phyloP scores from a whole-genome alignment of 225 moss, liverwort and hornwort genomes.

The Physcomitrium patens region DNA sequence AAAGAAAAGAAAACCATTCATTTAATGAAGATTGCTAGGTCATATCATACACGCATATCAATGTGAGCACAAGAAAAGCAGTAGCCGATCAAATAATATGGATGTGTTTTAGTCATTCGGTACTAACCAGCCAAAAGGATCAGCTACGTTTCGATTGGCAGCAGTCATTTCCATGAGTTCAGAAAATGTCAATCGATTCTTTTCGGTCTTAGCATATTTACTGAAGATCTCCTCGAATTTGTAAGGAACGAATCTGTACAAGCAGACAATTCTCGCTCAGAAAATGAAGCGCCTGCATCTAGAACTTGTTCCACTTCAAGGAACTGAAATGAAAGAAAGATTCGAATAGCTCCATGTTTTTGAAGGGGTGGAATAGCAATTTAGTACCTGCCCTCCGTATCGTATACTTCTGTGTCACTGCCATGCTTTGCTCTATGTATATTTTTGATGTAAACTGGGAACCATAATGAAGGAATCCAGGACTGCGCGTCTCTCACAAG shows the following conservation, averaged over 20 bases:
- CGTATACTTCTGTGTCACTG: constrained; percentile 71
- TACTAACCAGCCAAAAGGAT: constrained; percentile 72
- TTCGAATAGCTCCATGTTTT: not conserved
- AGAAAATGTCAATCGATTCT: constrained; percentile 41
- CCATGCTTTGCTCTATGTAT: constrained; percentile 74
- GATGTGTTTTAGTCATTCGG: not conserved
- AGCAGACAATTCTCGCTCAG: too few relatives aligned
- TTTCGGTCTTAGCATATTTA: constrained; percentile 58
- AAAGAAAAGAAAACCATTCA: too few relatives aligned
- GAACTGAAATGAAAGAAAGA: not conserved
- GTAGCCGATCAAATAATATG: not conserved
- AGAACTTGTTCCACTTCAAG: too few relatives aligned
- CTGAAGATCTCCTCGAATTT: constrained; percentile 78
- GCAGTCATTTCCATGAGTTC: constrained; percentile 59
- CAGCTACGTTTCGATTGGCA: constrained; percentile 37
- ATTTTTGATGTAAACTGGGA: constrained; percentile 65
- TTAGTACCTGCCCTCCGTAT: constrained; percentile 80
- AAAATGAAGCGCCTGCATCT: too few relatives aligned
- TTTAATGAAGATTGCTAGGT: too few relatives aligned
- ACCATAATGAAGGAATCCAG: constrained; percentile 64
- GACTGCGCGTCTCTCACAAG: constrained; percentile 36
- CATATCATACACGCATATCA: too few relatives aligned
- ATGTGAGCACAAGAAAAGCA: not conserved
- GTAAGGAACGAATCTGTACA: constrained; percentile 59
- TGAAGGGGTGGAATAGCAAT: not conserved